These are phyloP conservation scores for Diutina ranongensis DNA, from an alignment of 1,139 yeast species.

Conservation along the genomic window DNA sequence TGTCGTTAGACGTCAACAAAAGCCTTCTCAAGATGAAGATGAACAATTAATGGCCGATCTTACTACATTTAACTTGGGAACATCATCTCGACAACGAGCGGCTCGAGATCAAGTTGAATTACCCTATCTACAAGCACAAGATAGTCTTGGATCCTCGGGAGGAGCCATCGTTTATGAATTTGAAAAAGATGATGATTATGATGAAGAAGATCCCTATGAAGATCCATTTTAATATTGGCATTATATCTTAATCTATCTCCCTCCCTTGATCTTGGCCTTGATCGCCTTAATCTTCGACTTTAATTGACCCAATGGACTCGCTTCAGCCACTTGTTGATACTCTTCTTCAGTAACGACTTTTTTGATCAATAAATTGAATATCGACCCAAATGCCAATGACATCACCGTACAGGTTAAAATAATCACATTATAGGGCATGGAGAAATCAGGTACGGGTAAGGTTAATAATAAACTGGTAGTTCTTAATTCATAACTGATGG, in stretches of 20 bases:
- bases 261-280: background rate
- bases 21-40: slow-evolving; percentile 14
- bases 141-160: slow-evolving; percentile 60
- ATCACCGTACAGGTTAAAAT: slow-evolving; percentile 88
- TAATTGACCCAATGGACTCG: background rate
- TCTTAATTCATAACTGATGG: slow-evolving; percentile 45
- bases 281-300: background rate
- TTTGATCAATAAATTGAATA: slow-evolving; percentile 70
- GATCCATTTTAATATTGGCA: slow-evolving; percentile 73
- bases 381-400: slow-evolving; percentile 83
- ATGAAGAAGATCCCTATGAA: slow-evolving; percentile 95
- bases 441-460: slow-evolving; percentile 94
- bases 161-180: slow-evolving; percentile 77
- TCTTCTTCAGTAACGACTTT: slow-evolving; percentile 70
- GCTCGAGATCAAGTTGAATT: slow-evolving; percentile 81
- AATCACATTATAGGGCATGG: slow-evolving; percentile 98
- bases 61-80: slow-evolving; percentile 78
- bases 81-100: slow-evolving; percentile 59
- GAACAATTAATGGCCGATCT: slow-evolving; percentile 50
- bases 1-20: slow-evolving; percentile 14
- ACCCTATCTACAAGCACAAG: slow-evolving; percentile 84
- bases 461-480: slow-evolving; percentile 79
- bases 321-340: slow-evolving; percentile 11
- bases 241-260: background rate
- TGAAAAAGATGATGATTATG: slow-evolving; percentile 80